These are phyloP conservation scores for Cyclotella cryptica DNA, from an alignment of 108 stramenopile species.

Conservation along the genomic window DNA sequence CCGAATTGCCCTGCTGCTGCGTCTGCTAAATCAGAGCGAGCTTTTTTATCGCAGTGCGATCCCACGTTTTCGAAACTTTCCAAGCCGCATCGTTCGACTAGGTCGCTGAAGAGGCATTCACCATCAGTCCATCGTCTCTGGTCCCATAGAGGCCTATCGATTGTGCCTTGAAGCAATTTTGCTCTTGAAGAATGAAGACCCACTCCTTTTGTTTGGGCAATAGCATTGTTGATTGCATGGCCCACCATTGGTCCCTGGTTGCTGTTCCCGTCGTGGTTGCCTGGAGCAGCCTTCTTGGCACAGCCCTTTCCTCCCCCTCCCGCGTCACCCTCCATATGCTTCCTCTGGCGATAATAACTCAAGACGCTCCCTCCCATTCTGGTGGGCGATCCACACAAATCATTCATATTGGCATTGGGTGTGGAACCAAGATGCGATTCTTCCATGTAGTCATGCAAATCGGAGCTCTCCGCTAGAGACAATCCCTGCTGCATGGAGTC, in stretches of 20 bases:
- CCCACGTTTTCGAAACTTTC: constrained; percentile 37
- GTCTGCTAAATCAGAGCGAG: not conserved
- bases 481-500: not conserved
- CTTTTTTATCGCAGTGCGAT: not conserved
- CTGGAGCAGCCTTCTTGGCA: not conserved
- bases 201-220: constrained; percentile 29
- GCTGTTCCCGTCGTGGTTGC: constrained; percentile 2
- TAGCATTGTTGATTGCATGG: constrained; percentile 42
- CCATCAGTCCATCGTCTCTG: constrained; percentile 56
- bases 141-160: constrained; percentile 48
- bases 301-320: not conserved
- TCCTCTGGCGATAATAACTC: constrained; percentile 5
- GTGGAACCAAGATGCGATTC: constrained; percentile 19
- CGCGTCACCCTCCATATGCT: constrained; percentile 7
- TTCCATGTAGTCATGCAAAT: constrained; percentile 21
- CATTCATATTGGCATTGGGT: constrained; percentile 39
- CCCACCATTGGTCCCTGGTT: constrained; percentile 44
- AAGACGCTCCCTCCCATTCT: constrained; percentile 21
- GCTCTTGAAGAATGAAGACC: constrained; percentile 36
- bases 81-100: constrained; percentile 35
- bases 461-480: not conserved
- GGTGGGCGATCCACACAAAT: constrained; percentile 26
- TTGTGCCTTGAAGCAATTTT: constrained; percentile 46
- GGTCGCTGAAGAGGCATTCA: constrained; percentile 46
- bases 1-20: not conserved